Conservation (phyloP, 129 eudicot genomes). For the Pittosporum tobira region DNA sequence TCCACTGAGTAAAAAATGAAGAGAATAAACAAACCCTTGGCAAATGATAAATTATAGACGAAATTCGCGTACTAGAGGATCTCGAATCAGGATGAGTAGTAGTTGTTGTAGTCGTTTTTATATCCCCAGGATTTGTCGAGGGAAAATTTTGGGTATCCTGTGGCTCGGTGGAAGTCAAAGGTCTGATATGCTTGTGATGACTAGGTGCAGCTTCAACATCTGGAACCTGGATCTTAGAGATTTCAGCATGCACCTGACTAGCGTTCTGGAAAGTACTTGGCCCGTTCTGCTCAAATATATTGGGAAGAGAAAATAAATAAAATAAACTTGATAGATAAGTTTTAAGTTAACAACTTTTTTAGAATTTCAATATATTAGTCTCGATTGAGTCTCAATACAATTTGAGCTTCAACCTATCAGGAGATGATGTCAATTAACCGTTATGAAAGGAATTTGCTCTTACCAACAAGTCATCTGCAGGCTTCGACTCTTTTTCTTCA, state of each 20-base stretch:
- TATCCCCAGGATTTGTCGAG: constrained; percentile 18
- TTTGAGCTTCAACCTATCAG: not conserved
- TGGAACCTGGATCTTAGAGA: constrained; percentile 37
- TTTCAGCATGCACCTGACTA: constrained; percentile 25
- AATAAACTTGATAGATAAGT: not conserved
- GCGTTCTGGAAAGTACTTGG: constrained; percentile 40
- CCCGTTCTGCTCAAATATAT: constrained; percentile 45
- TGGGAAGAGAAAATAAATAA: not conserved
- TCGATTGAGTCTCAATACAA: not conserved
- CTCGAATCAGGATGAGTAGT: constrained; percentile 26
- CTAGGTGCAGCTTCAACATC: constrained; percentile 24
- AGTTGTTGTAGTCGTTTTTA: constrained; percentile 16
- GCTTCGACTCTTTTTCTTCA: constrained; percentile 49
- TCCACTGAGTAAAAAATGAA: not conserved
- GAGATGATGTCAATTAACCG: not conserved
- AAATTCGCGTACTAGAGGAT: constrained; percentile 40
- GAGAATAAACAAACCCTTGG: not conserved
- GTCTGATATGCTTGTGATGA: constrained; percentile 21
- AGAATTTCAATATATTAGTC: not conserved
- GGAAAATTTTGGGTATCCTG: constrained; percentile 25
- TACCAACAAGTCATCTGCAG: constrained; percentile 62
- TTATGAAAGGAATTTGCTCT: constrained; percentile 15
- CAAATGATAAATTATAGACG: not conserved
- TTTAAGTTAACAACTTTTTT: not conserved
- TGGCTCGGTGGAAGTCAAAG: constrained; percentile 26